Percentiles rank a stretch among this genome's conserved stretches.
phyloP scores from a whole-genome alignment of 768 basidiomycete species.

The Lactarius sp. region DNA sequence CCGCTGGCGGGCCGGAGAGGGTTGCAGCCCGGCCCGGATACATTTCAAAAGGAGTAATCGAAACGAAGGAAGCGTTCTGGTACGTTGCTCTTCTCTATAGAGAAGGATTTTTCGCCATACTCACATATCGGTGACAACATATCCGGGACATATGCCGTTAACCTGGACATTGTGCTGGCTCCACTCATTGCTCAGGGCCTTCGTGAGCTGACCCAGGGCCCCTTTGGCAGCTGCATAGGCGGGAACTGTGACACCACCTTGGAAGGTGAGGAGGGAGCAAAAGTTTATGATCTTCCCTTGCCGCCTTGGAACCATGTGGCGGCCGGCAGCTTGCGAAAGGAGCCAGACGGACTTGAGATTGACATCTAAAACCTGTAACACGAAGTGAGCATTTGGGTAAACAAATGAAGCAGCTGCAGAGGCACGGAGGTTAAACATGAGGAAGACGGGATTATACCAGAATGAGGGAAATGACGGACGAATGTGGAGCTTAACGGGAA shows the following conservation, averaged over 20 bases:
- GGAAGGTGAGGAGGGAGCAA: conserved; percentile 33
- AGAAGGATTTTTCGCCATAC: conserved; percentile 24
- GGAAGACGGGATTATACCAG: conserved; percentile 3
- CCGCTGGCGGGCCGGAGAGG: conserved; percentile 23
- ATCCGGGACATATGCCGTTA: conserved; percentile 84
- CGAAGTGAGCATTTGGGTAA: conserved; percentile 10
- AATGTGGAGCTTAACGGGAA: conserved; percentile 23
- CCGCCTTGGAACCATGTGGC: conserved; percentile 77
- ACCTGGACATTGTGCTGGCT: conserved; percentile 83
- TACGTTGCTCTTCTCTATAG: conserved; percentile 8
- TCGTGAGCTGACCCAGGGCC: conserved; percentile 78
- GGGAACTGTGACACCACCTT: conserved; percentile 68
- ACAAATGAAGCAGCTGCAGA: conserved; percentile 17
- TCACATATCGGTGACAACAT: conserved; percentile 86
- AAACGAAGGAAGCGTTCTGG: conserved; percentile 4
- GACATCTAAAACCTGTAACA: conserved; percentile 67
- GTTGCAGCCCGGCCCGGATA: neutral
- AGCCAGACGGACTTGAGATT: conserved; percentile 88
- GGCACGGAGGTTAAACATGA: conserved; percentile 13
- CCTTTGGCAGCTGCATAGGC: conserved; percentile 93
- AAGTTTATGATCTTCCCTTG: conserved; percentile 72
- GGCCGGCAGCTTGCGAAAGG: conserved; percentile 79
- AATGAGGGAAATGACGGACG: conserved; percentile 12
- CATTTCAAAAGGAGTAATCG: conserved; percentile 13
- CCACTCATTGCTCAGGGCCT: conserved; percentile 93